A percentile compares a stretch with the other conserved stretches of the same genome.
phyloP scores from a whole-genome alignment of 805 yeast species.

The Candida palmyrensis region DNA sequence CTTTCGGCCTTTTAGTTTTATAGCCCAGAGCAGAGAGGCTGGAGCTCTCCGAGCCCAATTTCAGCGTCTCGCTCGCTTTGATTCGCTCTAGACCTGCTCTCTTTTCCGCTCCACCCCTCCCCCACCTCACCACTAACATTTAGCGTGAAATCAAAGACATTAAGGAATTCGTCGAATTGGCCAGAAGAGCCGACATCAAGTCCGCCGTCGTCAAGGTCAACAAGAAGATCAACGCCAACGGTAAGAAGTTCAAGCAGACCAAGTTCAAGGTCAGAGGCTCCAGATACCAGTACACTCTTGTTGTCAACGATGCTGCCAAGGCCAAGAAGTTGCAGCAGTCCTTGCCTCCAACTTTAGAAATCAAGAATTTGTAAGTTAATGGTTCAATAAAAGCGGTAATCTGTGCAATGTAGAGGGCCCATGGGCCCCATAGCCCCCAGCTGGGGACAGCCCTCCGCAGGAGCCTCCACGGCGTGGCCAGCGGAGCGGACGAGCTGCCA shows the following conservation, averaged over 20 bases:
- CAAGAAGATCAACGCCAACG: conserved; percentile 73
- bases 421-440: too few species aligned
- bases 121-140: too few species aligned
- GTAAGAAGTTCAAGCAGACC: conserved; percentile 86
- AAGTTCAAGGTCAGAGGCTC: conserved; percentile 99
- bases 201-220: conserved; percentile 92
- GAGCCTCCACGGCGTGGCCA: too few species aligned
- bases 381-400: too few species aligned
- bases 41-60: conserved; percentile 5
- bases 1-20: too few species aligned
- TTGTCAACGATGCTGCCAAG: conserved; percentile 91
- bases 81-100: too few species aligned
- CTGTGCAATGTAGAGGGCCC: too few species aligned
- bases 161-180: conserved; percentile 94
- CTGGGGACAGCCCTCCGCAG: too few species aligned
- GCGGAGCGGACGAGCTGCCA: too few species aligned
- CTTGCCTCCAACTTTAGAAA: conserved; percentile 88
- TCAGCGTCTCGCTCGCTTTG: too few species aligned
- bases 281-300: conserved; percentile 89
- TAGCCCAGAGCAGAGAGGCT: too few species aligned
- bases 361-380: conserved; percentile 45
- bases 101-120: too few species aligned
- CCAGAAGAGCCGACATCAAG: conserved; percentile 93
- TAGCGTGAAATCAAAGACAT: conserved; percentile 86
- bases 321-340: conserved; percentile 97